Evolutionary conservation across 805 yeast genomes (phyloP).

Genomic region (Cyberlindnera meyerae): DNA sequence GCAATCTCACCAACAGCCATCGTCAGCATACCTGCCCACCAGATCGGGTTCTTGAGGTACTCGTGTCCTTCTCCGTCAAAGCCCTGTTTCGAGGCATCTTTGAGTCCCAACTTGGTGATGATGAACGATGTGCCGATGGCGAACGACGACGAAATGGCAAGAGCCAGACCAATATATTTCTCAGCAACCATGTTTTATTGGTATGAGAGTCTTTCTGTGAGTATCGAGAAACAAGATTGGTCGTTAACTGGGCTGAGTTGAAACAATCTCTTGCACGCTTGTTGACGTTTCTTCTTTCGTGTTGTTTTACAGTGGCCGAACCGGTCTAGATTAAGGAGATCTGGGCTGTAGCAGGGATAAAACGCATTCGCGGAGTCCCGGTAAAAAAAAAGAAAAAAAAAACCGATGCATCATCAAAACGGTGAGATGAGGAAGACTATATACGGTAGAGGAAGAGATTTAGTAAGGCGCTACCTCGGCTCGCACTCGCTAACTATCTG

Average conservation of each 20-base stretch:
- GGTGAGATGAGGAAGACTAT: too few relatives aligned
- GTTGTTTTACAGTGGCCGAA: too few relatives aligned
- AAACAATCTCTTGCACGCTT: too few relatives aligned
- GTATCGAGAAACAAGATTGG: background rate
- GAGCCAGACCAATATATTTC: constrained; percentile 81
- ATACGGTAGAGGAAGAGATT: too few relatives aligned
- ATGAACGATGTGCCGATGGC: constrained; percentile 91
- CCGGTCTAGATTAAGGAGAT: too few relatives aligned
- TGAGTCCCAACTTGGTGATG: constrained; percentile 81
- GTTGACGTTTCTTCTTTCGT: constrained; percentile 6
- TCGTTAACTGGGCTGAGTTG: too few relatives aligned
- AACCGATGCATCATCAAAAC: too few relatives aligned
- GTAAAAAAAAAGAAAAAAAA: too few relatives aligned
- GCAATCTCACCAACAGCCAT: constrained; percentile 92
- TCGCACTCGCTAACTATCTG: too few relatives aligned
- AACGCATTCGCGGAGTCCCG: too few relatives aligned
- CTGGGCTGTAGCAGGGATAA: background rate
- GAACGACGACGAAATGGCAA: constrained; percentile 81
- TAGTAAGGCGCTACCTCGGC: too few relatives aligned
- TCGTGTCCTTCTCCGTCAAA: constrained; percentile 68
- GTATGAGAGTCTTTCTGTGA: background rate
- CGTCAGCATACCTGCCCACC: constrained; percentile 92
- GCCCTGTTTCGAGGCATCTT: constrained; percentile 64
- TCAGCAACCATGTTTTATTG: constrained; percentile 46
- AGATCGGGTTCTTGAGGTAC: constrained; percentile 76